A percentile compares a stretch with the other conserved stretches of the same genome.
Conservation (phyloP, 768 basidiomycete genomes). For the Leccinum broughii region DNA sequence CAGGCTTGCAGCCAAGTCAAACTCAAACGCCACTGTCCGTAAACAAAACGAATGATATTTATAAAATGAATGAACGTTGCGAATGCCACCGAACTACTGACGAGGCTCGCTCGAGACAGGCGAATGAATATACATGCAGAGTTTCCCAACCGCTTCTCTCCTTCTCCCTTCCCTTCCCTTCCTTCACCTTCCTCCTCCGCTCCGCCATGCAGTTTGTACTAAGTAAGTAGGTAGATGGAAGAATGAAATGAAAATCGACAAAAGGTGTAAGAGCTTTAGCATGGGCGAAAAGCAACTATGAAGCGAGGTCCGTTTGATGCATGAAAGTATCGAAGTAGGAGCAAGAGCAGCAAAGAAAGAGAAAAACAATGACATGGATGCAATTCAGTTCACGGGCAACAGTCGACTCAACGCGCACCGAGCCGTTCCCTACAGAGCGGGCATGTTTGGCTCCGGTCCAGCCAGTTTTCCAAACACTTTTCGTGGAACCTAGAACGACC, state of each 20-base stretch:
- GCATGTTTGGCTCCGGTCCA: conserved; percentile 59
- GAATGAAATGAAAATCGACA: conserved; percentile 4
- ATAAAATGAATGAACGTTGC: conserved; percentile 26
- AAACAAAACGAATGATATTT: conserved; percentile 29
- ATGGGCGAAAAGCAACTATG: conserved; percentile 6
- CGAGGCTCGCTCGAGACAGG: conserved; percentile 5
- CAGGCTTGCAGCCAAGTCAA: not conserved
- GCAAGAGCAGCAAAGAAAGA: not conserved
- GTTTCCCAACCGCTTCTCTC: not conserved
- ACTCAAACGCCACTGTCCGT: conserved; percentile 6
- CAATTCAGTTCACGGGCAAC: not conserved
- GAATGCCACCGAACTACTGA: conserved; percentile 11
- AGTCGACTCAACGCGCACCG: conserved; percentile 25
- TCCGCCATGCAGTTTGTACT: conserved; percentile 3
- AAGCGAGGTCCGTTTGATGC: not conserved
- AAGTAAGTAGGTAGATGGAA: conserved; percentile 4
- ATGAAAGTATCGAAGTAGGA: not conserved
- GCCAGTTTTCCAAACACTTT: conserved; percentile 61
- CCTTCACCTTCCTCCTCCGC: not conserved
- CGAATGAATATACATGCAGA: conserved; percentile 8
- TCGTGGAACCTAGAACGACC: conserved; percentile 51
- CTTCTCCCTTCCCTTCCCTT: not conserved
- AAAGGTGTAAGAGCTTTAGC: conserved; percentile 12
- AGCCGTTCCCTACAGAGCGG: conserved; percentile 61
- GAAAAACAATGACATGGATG: not conserved